Base-by-base conservation (phyloP, 441 rosid species). In the Populus hybrid region DNA sequence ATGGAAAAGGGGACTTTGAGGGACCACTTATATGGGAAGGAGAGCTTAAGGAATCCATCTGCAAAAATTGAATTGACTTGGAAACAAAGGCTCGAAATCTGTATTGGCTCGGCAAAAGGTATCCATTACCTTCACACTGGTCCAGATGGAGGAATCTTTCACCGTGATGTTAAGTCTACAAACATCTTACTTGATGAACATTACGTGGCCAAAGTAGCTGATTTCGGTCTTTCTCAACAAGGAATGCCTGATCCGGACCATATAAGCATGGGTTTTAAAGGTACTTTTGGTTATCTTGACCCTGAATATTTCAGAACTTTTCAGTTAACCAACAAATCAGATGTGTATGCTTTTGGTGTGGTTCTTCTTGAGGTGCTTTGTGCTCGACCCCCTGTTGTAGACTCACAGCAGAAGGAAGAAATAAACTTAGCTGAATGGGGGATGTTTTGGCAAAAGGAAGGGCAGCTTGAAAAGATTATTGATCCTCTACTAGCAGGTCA, bases 381-480 rank as follows among this genome's bases (percentile, higher is more conserved):
- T 69, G 89, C 90, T 20, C 85, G 91, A 76, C 89, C 87, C 0
- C 85, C 84, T 2, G 65, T 90, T 1, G 75, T 81, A 8, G 24
- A 23, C 36, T 12, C 46, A 2, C 64, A 72, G 5, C 78, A 73
- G 3, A 71, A 70, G 46, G 84, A 85, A 5, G 78, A 85, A 71
- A 77, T 78, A 70, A 90, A 85, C 76, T 82, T 90, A 66, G 94
- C 83, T 12, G 91, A 89, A 10, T 89, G 94, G 94, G 89, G 84
- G 10, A 34, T 85, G 75, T 46, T 70, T 26, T 85, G 87, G 76
- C 71, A 77, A 20, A 76, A 79, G 8, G 71, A 84, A 50, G 92
- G 90, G 7, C 21, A 28, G 10, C 75, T 85, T 12, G 85, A 90
- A 61, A 79, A 81, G 70, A 78, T 87, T 26, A 14, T 90, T 10